These are phyloP conservation scores for Kwoniella bestiolae DNA, from an alignment of 768 basidiomycete genomes.

Conservation along the genomic window DNA sequence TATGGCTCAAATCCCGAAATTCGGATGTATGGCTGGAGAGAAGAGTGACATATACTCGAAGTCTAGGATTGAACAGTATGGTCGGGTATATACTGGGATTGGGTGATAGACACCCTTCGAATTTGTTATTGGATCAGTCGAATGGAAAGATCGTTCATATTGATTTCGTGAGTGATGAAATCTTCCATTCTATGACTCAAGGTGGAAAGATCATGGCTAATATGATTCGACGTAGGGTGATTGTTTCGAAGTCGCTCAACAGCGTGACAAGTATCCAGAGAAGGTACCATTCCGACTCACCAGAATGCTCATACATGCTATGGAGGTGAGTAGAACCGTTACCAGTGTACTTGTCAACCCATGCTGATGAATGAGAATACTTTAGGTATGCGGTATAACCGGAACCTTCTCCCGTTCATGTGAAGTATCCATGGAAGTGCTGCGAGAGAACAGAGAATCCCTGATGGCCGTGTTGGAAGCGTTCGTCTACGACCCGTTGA, in stretches of 20 bases:
- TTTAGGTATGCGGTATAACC: constrained; percentile 92
- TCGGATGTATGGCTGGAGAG: constrained; percentile 99
- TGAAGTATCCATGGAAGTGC: constrained; percentile 95
- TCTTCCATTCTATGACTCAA: too few species aligned
- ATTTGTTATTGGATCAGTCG: constrained; percentile 84
- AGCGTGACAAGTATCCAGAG: constrained; percentile 98
- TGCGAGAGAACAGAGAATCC: constrained; percentile 97
- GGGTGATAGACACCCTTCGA: constrained; percentile 97
- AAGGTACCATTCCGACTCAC: constrained; percentile 98
- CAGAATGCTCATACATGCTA: constrained; percentile 96
- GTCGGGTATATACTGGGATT: constrained; percentile 96
- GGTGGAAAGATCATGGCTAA: constrained; percentile 5
- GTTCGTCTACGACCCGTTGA: constrained; percentile 96
- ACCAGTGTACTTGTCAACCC: not conserved
- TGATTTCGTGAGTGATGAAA: constrained; percentile 57
- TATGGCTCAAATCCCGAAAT: constrained; percentile 93
- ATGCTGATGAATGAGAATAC: not conserved
- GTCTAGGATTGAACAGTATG: constrained; percentile 96
- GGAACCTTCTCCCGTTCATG: constrained; percentile 95
- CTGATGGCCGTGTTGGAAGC: constrained; percentile 98
- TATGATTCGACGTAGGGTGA: constrained; percentile 65
- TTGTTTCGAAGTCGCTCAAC: constrained; percentile 98
- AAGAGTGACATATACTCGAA: constrained; percentile 91
- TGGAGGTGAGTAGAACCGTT: constrained; percentile 72
- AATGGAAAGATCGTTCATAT: constrained; percentile 94